Evolutionary conservation across 2,329 filamentous ascomycete species (phyloP).

Genomic region (Monascus ruber): DNA sequence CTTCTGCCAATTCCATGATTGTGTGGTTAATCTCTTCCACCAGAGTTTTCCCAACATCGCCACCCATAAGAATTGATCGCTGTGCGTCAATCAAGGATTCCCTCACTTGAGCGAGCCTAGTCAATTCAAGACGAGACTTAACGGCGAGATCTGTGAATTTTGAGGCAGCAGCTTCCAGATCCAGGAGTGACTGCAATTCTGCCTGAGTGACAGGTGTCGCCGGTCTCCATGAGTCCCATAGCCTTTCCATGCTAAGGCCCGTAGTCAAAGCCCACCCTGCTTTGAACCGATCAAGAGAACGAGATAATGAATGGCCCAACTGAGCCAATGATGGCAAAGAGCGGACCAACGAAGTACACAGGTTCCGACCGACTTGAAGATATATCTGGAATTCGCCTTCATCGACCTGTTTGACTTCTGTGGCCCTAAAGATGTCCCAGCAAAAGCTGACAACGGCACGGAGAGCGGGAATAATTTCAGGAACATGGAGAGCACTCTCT

Average conservation of each 20-base stretch:
- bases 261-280: conserved; percentile 61
- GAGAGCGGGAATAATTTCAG: conserved; percentile 15
- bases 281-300: conserved; percentile 46
- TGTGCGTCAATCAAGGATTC: conserved; percentile 30
- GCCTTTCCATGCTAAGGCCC: conserved; percentile 65
- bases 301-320: conserved; percentile 17
- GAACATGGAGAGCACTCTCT: conserved; percentile 11
- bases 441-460: conserved; percentile 33
- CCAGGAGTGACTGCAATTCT: conserved; percentile 23
- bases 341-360: conserved; percentile 22
- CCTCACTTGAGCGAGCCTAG: conserved; percentile 24
- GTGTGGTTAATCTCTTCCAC: conserved; percentile 27
- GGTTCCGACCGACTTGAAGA: conserved; percentile 30
- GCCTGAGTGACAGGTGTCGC: conserved; percentile 30
- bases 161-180: conserved; percentile 24
- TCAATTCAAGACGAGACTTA: conserved; percentile 24
- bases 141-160: conserved; percentile 27
- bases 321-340: conserved; percentile 14
- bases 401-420: conserved; percentile 34
- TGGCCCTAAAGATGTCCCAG: conserved; percentile 37
- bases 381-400: conserved; percentile 45
- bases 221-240: conserved; percentile 67
- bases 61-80: conserved; percentile 21
- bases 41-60: conserved; percentile 24
- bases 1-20: conserved; percentile 23